These are phyloP conservation scores for Beauveria australis DNA, from an alignment of 2,329 filamentous ascomycete species.

Conservation along the genomic window DNA sequence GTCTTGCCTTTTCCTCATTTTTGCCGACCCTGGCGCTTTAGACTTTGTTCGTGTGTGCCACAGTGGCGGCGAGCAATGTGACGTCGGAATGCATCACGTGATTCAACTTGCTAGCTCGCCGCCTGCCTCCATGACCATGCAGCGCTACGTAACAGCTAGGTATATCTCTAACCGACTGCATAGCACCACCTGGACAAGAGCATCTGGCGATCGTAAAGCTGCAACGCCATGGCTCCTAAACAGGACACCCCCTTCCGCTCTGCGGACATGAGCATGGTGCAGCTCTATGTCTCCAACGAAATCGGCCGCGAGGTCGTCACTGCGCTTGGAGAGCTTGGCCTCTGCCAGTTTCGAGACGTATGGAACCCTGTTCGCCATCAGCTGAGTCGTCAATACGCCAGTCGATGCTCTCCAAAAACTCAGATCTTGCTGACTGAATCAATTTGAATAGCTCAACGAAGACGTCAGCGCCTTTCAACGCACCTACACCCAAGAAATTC, in stretches of 20 bases:
- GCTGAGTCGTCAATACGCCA: background rate
- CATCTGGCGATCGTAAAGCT: slow-evolving; percentile 20
- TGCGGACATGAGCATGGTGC: slow-evolving; percentile 99
- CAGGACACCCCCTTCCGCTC: slow-evolving; percentile 98
- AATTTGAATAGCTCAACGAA: slow-evolving; percentile 65
- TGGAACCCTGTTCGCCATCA: slow-evolving; percentile 25
- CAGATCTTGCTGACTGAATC: slow-evolving; percentile 9
- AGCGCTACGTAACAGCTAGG: slow-evolving; percentile 11
- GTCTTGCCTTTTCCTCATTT: too few species aligned
- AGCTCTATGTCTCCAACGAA: slow-evolving; percentile 98
- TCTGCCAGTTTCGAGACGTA: slow-evolving; percentile 97
- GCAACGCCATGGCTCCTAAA: slow-evolving; percentile 50
- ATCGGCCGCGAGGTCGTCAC: slow-evolving; percentile 97
- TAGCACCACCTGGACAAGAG: slow-evolving; percentile 21
- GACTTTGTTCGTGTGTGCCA: background rate
- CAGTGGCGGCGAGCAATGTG: background rate
- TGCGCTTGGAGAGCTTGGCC: slow-evolving; percentile 87
- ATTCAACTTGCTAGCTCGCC: background rate
- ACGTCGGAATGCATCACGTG: slow-evolving; percentile 8
- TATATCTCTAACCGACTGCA: slow-evolving; percentile 1
- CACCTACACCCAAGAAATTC: slow-evolving; percentile 95
- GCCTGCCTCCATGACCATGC: background rate
- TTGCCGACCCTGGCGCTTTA: background rate
- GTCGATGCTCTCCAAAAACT: slow-evolving; percentile 7
- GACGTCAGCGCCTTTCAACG: slow-evolving; percentile 91